Base-by-base conservation (phyloP, 1,139 yeast genomes). In the Debaryomycetaceae sp. region DNA sequence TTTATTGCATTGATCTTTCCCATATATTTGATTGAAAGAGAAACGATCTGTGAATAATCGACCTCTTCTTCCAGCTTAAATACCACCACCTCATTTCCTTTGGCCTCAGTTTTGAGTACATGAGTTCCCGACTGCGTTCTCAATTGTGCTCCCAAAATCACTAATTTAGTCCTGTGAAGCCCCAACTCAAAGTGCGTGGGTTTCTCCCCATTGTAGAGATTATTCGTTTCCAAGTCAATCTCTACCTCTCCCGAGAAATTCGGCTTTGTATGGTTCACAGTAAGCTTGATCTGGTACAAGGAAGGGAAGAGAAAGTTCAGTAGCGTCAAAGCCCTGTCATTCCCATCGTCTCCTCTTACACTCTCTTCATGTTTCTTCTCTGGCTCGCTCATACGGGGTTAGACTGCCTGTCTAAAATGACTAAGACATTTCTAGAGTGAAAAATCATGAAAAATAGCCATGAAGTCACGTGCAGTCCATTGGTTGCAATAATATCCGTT, bases 1-100 rank as follows among this genome's bases (percentile, higher is more conserved):
- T 73, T 70, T 37, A 78, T 73, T n/a, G 73, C 58, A 45, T 74
- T 75, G 35, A 83, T 62, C 45, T 74, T 77, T 1, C 86, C 89
- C 45, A 81, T 56, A 49, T 76, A 84, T 13, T 31, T 19, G 14
- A 48, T 19, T 5, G 24, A 28, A 9, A 42, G 35, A 18, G 34
- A 39, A 2, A 41, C 34, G 8, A 31, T 33, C 17, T 35, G 28
- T 5, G 31, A 32, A 17, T 18, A n/a, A 45, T 45, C 17, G 43
- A 43, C 6, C 51, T 30, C 11, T 44, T 42, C 31, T 40, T 50
- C 40, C 24, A 45, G 24, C 55, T 55, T 13, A 35, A 63, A 51
- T 1, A 45, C 38, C 2, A 69, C 71, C 2, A 55, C 47, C 42
- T 78, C 75, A 6, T 55, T 52, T 0, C 53, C 55, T 45, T 73